These are phyloP conservation scores for Macrophomina phaseolina DNA, from an alignment of 2,329 filamentous ascomycete species.

Conservation along the genomic window DNA sequence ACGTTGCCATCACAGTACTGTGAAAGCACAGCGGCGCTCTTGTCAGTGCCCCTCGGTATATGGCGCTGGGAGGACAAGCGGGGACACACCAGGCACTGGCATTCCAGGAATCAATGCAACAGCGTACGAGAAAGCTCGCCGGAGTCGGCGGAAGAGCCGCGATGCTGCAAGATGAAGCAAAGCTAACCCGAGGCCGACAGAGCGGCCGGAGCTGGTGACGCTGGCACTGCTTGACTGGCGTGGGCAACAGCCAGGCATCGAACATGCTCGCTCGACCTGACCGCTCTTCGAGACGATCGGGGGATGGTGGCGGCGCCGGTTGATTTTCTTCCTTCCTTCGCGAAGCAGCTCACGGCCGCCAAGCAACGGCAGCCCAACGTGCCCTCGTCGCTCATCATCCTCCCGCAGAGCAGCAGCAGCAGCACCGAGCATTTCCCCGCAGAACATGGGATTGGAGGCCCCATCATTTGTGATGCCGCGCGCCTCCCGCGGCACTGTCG, in stretches of 20 bases:
- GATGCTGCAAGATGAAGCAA: neutral
- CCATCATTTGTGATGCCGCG: conserved; percentile 8
- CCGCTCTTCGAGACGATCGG: conserved; percentile 2
- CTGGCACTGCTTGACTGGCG: neutral
- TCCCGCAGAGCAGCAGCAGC: neutral
- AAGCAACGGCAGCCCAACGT: neutral
- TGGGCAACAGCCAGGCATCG: neutral
- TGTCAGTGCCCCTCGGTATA: too few relatives aligned
- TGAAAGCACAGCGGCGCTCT: too few relatives aligned
- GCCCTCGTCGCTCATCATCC: neutral
- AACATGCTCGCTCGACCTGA: neutral
- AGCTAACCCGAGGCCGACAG: neutral
- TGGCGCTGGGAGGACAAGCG: too few relatives aligned
- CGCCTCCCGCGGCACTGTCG: conserved; percentile 17
- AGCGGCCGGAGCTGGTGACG: neutral
- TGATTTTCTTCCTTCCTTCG: too few relatives aligned
- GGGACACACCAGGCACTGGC: too few relatives aligned
- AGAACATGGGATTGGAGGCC: conserved; percentile 19
- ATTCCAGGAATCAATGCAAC: too few relatives aligned
- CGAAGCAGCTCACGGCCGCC: neutral
- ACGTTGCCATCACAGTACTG: too few relatives aligned
- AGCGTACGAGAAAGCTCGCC: too few relatives aligned
- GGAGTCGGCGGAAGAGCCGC: neutral
- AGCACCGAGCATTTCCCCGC: neutral
- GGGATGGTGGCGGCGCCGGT: too few relatives aligned